These are phyloP conservation scores for Berberis vulgaris DNA, from an alignment of 164 flowering plant species.

Conservation along the genomic window DNA sequence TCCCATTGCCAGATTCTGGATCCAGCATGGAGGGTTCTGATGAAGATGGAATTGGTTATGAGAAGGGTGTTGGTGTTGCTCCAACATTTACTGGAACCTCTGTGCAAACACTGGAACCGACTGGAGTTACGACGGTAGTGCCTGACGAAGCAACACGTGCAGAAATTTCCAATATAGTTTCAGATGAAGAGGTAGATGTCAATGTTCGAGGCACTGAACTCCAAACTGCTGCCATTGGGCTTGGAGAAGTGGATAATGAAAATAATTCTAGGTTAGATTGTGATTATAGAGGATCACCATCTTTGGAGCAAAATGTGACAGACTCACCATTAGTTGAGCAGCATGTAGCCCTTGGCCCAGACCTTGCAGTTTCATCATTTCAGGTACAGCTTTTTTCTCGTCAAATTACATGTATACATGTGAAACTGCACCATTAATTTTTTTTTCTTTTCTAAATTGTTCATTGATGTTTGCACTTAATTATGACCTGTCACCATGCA, in stretches of 20 bases:
- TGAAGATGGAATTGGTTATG: slow-evolving; percentile 6
- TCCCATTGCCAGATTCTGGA: slow-evolving; percentile 14
- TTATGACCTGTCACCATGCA: too few relatives aligned
- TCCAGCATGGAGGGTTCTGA: slow-evolving; percentile 9
- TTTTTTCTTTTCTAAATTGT: too few relatives aligned
- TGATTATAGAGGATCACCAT: background rate
- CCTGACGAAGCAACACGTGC: slow-evolving; percentile 8
- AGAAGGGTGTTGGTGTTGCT: background rate
- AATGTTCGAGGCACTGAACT: slow-evolving; percentile 3
- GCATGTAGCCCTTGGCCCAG: slow-evolving; percentile 2
- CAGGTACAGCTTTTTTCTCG: slow-evolving; percentile 13
- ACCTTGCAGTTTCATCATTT: slow-evolving; percentile 10
- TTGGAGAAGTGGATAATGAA: slow-evolving; percentile 10
- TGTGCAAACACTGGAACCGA: slow-evolving; percentile 7
- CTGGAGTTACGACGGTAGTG: slow-evolving; percentile 1
- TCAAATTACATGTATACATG: background rate
- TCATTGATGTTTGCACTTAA: too few relatives aligned
- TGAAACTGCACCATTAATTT: too few relatives aligned
- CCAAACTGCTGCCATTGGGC: background rate
- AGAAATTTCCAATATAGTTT: slow-evolving; percentile 5
- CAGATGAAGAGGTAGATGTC: slow-evolving; percentile 2
- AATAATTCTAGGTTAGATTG: background rate
- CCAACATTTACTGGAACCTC: slow-evolving; percentile 9
- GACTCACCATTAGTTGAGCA: slow-evolving; percentile 1
- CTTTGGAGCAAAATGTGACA: slow-evolving; percentile 5